phyloP scores from a whole-genome alignment of 805 yeast species.

The Metschnikowia orientalis region DNA sequence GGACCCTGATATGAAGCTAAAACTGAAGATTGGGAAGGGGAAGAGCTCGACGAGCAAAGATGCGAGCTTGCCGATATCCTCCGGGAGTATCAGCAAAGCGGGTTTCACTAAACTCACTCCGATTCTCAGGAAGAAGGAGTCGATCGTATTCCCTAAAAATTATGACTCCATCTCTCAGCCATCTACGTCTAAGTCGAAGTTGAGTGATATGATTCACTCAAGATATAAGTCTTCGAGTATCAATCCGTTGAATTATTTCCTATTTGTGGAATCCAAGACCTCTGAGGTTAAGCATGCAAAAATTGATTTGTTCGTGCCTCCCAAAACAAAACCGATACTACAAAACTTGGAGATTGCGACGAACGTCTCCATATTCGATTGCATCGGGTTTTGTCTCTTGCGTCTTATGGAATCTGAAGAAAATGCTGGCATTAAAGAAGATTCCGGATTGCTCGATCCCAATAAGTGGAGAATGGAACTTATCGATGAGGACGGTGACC shows the following conservation, averaged over 20 bases:
- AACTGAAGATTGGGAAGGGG: neutral
- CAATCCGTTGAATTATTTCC: constrained; percentile 43
- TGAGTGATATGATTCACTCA: constrained; percentile 40
- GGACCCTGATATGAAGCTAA: constrained; percentile 4
- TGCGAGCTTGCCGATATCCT: neutral
- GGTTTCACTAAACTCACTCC: constrained; percentile 4
- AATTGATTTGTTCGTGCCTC: constrained; percentile 33
- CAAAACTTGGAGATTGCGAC: constrained; percentile 22
- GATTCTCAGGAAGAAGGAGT: constrained; percentile 7
- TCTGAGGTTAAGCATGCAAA: constrained; percentile 13
- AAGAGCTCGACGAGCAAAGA: constrained; percentile 2
- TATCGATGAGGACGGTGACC: constrained; percentile 91
- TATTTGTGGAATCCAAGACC: constrained; percentile 31
- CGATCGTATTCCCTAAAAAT: constrained; percentile 13
- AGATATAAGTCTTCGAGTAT: constrained; percentile 30
- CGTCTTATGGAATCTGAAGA: constrained; percentile 23
- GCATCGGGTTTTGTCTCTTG: constrained; percentile 38
- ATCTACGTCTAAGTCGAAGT: constrained; percentile 9
- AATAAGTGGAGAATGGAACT: constrained; percentile 73
- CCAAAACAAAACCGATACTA: constrained; percentile 24
- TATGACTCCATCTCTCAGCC: constrained; percentile 9
- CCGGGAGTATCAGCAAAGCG: constrained; percentile 1
- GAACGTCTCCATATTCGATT: constrained; percentile 32
- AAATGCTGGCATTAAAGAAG: constrained; percentile 11
- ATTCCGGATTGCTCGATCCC: constrained; percentile 43